A percentile compares a stretch with the other conserved stretches of the same genome.
These are phyloP conservation scores for Maudiozyma turicensis DNA, from an alignment of 805 yeast genomes.

Conservation along the genomic window DNA sequence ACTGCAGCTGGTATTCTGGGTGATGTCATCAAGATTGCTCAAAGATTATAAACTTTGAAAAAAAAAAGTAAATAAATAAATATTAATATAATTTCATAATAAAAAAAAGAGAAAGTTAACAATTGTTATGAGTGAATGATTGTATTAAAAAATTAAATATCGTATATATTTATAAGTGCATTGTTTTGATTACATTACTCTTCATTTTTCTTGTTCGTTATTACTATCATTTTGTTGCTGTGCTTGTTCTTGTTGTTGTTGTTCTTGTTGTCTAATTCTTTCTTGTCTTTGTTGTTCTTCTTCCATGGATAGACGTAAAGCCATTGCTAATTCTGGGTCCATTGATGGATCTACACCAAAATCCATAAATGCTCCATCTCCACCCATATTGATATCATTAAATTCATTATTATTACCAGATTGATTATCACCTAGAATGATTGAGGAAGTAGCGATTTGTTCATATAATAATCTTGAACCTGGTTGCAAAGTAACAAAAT, in stretches of 20 bases:
- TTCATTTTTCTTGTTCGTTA: conserved; percentile 1
- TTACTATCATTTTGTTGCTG: background rate
- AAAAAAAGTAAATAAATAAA: background rate
- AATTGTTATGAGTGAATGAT: background rate
- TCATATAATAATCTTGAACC: conserved; percentile 81
- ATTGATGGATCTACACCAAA: conserved; percentile 76
- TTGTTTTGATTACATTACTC: background rate
- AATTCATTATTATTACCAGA: conserved; percentile 36
- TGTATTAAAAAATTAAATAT: background rate
- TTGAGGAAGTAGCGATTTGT: conserved; percentile 64
- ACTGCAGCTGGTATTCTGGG: conserved; percentile 89
- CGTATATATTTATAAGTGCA: background rate
- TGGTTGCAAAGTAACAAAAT: conserved; percentile 78
- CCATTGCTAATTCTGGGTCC: conserved; percentile 96
- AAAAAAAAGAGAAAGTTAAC: background rate
- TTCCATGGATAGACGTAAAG: conserved; percentile 85
- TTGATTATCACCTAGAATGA: conserved; percentile 54
- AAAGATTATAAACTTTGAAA: conserved; percentile 41
- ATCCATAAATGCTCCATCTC: conserved; percentile 47
- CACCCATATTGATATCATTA: conserved; percentile 36
- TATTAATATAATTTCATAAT: background rate
- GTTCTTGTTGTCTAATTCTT: conserved; percentile 40
- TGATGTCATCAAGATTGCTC: conserved; percentile 85
- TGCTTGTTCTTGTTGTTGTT: conserved; percentile 4
- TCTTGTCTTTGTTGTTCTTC: conserved; percentile 92